Conservation (phyloP, 2,329 filamentous ascomycete genomes). For the Fusarium miscanthi region DNA sequence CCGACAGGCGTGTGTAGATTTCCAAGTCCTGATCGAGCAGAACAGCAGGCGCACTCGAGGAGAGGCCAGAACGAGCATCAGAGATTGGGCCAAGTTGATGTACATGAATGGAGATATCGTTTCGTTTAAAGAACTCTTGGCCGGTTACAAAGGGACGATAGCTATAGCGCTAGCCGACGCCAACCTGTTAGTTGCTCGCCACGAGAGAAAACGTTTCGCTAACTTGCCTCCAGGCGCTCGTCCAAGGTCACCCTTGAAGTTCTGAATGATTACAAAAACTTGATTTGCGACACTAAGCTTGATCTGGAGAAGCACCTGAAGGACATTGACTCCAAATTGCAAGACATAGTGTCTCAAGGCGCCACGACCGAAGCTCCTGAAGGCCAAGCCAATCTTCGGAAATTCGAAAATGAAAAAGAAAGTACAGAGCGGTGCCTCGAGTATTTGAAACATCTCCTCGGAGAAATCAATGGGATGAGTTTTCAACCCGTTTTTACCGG, state of each 20-base stretch:
- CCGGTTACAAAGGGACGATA: constrained; percentile 53
- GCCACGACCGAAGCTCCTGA: not conserved
- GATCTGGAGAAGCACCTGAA: constrained; percentile 32
- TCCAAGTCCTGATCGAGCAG: constrained; percentile 50
- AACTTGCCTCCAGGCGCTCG: not conserved
- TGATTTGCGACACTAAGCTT: constrained; percentile 35
- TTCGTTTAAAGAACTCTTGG: constrained; percentile 53
- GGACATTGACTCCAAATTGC: constrained; percentile 9
- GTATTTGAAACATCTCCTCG: not conserved
- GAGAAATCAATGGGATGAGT: constrained; percentile 1
- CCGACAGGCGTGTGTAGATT: constrained; percentile 55
- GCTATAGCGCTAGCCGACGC: constrained; percentile 37
- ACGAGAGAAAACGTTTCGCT: not conserved
- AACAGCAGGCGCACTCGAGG: constrained; percentile 38
- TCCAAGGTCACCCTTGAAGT: constrained; percentile 18
- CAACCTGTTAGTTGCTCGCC: constrained; percentile 24
- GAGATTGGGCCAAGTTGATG: constrained; percentile 57
- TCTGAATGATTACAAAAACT: constrained; percentile 34
- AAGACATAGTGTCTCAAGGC: constrained; percentile 1
- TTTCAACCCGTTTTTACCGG: not conserved
- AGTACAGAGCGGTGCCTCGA: constrained; percentile 16
- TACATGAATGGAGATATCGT: constrained; percentile 58
- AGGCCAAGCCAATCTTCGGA: not conserved
- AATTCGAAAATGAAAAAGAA: constrained; percentile 10
- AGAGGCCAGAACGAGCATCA: constrained; percentile 43